Conservation (phyloP, 2,329 filamentous ascomycete species). For the Colletotrichum theobromicola region DNA sequence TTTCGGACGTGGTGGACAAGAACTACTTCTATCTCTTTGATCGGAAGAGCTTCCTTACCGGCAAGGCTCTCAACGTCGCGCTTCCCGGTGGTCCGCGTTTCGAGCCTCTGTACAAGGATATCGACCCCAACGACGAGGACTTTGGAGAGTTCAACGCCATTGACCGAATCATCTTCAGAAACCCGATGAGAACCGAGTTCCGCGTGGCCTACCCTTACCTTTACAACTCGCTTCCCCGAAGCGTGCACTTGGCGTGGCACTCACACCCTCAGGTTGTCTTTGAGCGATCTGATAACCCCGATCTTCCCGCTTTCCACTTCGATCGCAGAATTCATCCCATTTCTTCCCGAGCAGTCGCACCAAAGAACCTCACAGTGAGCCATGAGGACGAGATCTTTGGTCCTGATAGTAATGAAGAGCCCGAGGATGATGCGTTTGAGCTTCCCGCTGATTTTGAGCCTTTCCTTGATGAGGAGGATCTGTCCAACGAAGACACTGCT, state of each 20-base stretch:
- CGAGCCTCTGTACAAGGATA: constrained; percentile 96
- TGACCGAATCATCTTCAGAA: constrained; percentile 97
- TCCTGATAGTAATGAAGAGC: constrained; percentile 72
- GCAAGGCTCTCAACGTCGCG: constrained; percentile 95
- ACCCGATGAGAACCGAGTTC: constrained; percentile 93
- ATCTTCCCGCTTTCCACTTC: constrained; percentile 95
- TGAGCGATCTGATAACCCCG: constrained; percentile 83
- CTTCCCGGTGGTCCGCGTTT: constrained; percentile 97
- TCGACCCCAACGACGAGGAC: constrained; percentile 98
- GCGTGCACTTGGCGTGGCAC: constrained; percentile 92
- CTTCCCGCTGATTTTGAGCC: constrained; percentile 82
- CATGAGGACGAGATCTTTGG: constrained; percentile 97
- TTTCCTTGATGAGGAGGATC: constrained; percentile 86
- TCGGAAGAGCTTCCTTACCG: constrained; percentile 90
- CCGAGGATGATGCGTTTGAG: constrained; percentile 83
- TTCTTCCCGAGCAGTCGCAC: constrained; percentile 89
- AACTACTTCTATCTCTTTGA: constrained; percentile 99
- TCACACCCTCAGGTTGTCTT: constrained; percentile 94
- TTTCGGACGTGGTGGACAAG: constrained; percentile 91
- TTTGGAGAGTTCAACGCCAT: constrained; percentile 99
- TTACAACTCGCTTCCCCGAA: constrained; percentile 95
- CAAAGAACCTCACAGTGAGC: constrained; percentile 89
- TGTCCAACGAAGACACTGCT: constrained; percentile 88
- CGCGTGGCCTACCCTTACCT: constrained; percentile 92
- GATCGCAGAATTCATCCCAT: constrained; percentile 98